These are phyloP conservation scores for peach (Prunus persica) DNA, from an alignment of 306 rosid genomes.

Conservation along the genomic window Prunus_persica_NCBIv2 NC_034009.1:14507501-14508000, in stretches of 20 bases:
- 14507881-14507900: conserved; percentile 10
- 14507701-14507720: neutral
- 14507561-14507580: neutral
- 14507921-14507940: conserved; percentile 32
- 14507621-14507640: neutral
- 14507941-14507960: conserved; percentile 80
- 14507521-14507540: neutral
- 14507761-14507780: neutral
- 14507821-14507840: neutral
- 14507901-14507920: conserved; percentile 21
- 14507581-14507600: neutral
- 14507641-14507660: neutral
- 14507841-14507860: neutral
- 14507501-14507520: neutral
- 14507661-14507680: neutral
- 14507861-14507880: neutral
- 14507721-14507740: neutral
- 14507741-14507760: neutral
- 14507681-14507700: too few species aligned
- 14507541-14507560: neutral
- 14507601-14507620: neutral
- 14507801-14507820: neutral
- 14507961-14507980: conserved; percentile 92
- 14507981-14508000: conserved; percentile 98
- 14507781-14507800: neutral